Evolutionary conservation across 768 basidiomycete genomes (phyloP).

Genomic region (Leccinum imitatum): DNA sequence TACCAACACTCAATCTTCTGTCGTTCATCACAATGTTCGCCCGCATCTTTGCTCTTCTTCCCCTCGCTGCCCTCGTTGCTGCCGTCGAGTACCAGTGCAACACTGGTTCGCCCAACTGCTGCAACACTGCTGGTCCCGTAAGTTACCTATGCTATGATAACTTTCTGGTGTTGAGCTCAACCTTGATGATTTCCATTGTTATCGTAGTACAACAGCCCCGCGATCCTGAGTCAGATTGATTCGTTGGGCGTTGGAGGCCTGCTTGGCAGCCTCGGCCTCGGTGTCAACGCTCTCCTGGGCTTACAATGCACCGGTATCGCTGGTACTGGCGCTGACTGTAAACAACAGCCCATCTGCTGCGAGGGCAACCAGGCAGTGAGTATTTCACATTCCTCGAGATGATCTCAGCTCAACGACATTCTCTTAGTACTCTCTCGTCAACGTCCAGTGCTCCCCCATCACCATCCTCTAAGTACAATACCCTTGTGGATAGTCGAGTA

Average conservation of each 20-base stretch:
- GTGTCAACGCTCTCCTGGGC: accelerated
- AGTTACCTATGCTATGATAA: background rate
- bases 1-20: background rate
- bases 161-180: background rate
- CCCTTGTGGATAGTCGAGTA: background rate
- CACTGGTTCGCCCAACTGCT: background rate
- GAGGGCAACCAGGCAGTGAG: background rate
- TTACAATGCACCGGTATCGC: background rate
- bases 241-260: background rate
- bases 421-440: background rate
- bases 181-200: background rate
- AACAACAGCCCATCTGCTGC: background rate
- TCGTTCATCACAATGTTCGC: background rate
- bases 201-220: too few relatives aligned
- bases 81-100: background rate
- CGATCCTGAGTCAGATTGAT: background rate
- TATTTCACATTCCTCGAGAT: background rate
- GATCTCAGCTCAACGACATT: background rate
- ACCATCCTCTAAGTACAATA: background rate
- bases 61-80: background rate
- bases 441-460: background rate
- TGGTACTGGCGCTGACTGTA: background rate
- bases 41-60: background rate
- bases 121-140: background rate
- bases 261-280: background rate